A percentile compares a stretch with the other conserved stretches of the same genome.
These are phyloP conservation scores for Mucor velutinosus DNA, from an alignment of 371 early-diverging fungal species.

Conservation along the genomic window DNA sequence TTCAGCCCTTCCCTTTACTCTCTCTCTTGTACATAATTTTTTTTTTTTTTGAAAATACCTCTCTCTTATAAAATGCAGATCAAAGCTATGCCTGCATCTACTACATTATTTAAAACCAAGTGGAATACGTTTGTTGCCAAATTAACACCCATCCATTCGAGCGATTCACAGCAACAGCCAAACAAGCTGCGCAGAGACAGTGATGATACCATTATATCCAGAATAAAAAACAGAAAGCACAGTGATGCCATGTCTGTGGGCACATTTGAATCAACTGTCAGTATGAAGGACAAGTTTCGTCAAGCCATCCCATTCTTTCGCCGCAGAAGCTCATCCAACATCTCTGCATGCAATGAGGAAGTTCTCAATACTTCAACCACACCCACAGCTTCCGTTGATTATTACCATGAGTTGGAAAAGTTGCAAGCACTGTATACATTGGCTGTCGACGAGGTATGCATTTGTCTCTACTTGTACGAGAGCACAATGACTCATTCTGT, in stretches of 20 bases:
- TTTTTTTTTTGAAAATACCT: not conserved
- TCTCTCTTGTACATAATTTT: not conserved
- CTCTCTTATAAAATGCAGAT: slow-evolving; percentile 4
- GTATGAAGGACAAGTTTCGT: slow-evolving; percentile 18
- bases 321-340: slow-evolving; percentile 3
- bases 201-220: not conserved
- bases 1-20: not conserved
- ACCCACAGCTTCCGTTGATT: not conserved
- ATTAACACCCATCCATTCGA: not conserved
- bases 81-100: slow-evolving; percentile 11
- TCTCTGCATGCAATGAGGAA: not conserved
- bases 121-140: slow-evolving; percentile 11
- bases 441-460: slow-evolving; percentile 29
- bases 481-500: not conserved
- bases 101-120: slow-evolving; percentile 9
- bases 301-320: slow-evolving; percentile 23
- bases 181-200: not conserved
- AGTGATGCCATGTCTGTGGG: slow-evolving; percentile 25
- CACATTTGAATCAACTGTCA: slow-evolving; percentile 18
- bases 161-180: not conserved
- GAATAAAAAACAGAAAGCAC: slow-evolving; percentile 13
- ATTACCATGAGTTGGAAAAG: slow-evolving; percentile 7
- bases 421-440: slow-evolving; percentile 17
- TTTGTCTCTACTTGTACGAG: not conserved
- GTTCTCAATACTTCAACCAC: not conserved